These are phyloP conservation scores for Gnomoniopsis sp. DNA, from an alignment of 2,329 filamentous ascomycete genomes.

Conservation along the genomic window DNA sequence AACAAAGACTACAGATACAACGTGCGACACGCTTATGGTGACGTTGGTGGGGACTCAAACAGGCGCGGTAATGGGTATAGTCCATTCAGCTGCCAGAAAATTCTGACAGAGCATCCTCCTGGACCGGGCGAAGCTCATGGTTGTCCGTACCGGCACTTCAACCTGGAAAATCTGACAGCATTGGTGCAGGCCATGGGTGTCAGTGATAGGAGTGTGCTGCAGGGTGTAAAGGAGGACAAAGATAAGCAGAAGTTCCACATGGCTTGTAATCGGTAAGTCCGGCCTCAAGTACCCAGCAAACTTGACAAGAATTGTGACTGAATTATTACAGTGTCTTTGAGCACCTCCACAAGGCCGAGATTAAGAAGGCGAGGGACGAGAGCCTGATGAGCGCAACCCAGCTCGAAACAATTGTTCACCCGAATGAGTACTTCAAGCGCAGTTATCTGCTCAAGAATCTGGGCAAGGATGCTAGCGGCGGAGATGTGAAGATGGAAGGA, in stretches of 20 bases:
- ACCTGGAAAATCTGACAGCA: slow-evolving; percentile 75
- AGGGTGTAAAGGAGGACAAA: slow-evolving; percentile 83
- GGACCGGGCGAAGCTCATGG: slow-evolving; percentile 87
- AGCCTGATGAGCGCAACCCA: slow-evolving; percentile 69
- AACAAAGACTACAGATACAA: slow-evolving; percentile 99
- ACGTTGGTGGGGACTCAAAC: slow-evolving; percentile 90
- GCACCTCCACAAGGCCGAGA: slow-evolving; percentile 72
- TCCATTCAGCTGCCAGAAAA: slow-evolving; percentile 92
- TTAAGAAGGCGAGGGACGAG: slow-evolving; percentile 74
- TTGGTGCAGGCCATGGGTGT: slow-evolving; percentile 79
- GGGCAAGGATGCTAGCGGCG: slow-evolving; percentile 45
- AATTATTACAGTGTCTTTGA: slow-evolving; percentile 72
- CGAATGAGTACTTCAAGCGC: slow-evolving; percentile 96
- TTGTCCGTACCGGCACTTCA: slow-evolving; percentile 95
- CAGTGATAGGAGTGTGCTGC: slow-evolving; percentile 70
- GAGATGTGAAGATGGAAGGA: slow-evolving; percentile 53
- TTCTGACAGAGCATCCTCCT: slow-evolving; percentile 83
- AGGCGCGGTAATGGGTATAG: slow-evolving; percentile 83
- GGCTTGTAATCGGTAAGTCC: slow-evolving; percentile 78
- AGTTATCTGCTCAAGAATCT: slow-evolving; percentile 87
- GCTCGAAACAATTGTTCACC: slow-evolving; percentile 92
- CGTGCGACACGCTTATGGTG: slow-evolving; percentile 89
- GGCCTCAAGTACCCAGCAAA: fast-evolving
- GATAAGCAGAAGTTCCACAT: slow-evolving; percentile 87
- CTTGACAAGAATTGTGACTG: slow-evolving; percentile 7